A percentile compares a stretch with the other conserved stretches of the same genome.
Conservation (phyloP, 768 basidiomycete species). For the Strobilomyces dryophilus region DNA sequence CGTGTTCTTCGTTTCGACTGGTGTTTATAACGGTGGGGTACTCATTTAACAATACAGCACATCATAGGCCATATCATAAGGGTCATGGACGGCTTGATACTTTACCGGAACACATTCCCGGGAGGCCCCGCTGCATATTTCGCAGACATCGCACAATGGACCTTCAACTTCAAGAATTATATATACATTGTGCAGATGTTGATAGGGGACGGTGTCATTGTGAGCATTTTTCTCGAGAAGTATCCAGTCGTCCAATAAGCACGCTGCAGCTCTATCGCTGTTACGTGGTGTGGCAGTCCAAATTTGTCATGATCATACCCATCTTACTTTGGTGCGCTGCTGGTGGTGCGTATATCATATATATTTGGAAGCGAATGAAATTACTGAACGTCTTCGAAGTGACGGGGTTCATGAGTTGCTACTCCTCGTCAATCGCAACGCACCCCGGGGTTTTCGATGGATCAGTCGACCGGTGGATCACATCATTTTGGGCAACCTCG, state of each 20-base stretch:
- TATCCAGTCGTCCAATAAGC: neutral
- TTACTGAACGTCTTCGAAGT: neutral
- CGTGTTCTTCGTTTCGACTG: neutral
- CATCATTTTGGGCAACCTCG: neutral
- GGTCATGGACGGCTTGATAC: neutral
- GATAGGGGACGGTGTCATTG: neutral
- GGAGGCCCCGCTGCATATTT: neutral
- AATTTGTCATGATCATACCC: neutral
- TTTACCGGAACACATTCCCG: neutral
- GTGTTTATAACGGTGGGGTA: neutral
- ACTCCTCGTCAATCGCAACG: neutral
- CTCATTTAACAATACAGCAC: neutral
- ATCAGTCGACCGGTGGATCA: neutral
- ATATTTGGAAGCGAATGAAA: neutral
- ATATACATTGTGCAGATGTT: neutral
- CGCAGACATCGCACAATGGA: constrained; percentile 3
- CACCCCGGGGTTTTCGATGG: neutral
- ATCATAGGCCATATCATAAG: neutral
- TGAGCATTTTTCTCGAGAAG: neutral
- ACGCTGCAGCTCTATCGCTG: neutral
- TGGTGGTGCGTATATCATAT: neutral
- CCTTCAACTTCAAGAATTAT: neutral
- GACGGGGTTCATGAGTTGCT: neutral
- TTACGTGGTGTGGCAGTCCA: neutral
- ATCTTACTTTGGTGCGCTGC: neutral